Conservation (phyloP, 192 early-diverging fungal species). For the Gonapodya prolifera region DNA sequence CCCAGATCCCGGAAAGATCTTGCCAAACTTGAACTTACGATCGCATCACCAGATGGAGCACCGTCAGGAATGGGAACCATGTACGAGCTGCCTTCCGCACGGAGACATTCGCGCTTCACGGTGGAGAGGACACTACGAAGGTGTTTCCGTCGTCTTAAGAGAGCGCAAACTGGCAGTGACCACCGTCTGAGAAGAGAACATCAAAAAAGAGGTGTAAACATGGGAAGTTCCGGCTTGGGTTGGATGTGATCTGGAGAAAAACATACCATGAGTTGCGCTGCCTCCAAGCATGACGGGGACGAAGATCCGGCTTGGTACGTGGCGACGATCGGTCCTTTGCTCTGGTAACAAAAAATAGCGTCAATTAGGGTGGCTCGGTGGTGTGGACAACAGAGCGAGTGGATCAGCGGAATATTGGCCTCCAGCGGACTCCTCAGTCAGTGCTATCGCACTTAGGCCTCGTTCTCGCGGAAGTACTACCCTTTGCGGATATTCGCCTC, state of each 20-base stretch:
- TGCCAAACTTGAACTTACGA: background rate
- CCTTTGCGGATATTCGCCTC: no score
- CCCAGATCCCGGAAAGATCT: background rate
- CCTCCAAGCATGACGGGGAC: background rate
- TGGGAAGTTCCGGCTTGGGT: no score
- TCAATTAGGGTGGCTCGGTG: no score
- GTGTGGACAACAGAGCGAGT: no score
- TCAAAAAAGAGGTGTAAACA: no score
- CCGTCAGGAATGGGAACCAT: slow-evolving; percentile 31
- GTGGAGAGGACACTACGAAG: slow-evolving; percentile 50
- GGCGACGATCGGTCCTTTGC: background rate
- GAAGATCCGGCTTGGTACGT: slow-evolving; percentile 11
- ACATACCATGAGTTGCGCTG: background rate
- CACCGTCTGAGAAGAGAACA: slow-evolving; percentile 36
- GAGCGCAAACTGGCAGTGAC: slow-evolving; percentile 56
- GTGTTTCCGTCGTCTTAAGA: slow-evolving; percentile 42
- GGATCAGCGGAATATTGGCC: no score
- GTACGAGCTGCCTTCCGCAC: slow-evolving; percentile 14
- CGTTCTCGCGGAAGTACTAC: no score
- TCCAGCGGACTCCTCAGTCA: no score
- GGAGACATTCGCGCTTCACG: slow-evolving; percentile 37
- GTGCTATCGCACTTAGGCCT: no score
- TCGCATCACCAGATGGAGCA: background rate
- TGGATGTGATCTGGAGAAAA: no score
- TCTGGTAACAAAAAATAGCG: no score